Conservation (phyloP, 1,139 yeast genomes). For the Hansenula sp. region DNA sequence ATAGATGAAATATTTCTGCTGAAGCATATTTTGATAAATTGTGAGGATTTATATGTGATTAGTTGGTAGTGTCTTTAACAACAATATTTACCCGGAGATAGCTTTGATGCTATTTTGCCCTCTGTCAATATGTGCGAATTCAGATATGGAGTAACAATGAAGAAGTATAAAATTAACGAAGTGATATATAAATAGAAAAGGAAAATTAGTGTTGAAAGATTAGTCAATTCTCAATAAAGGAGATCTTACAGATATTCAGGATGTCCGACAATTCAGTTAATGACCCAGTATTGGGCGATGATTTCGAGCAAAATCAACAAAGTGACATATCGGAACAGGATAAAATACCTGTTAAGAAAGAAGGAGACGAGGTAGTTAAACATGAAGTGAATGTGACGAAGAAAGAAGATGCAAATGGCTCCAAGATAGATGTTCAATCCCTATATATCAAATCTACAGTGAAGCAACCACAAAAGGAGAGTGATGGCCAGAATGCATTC, state of each 20-base stretch:
- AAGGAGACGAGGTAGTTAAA: slow-evolving; percentile 16
- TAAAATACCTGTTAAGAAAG: background rate
- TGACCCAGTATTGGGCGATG: background rate
- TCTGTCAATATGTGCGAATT: no score
- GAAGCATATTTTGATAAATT: no score
- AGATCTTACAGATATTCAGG: background rate
- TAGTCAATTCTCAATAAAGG: background rate
- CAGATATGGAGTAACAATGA: no score
- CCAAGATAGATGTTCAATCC: slow-evolving; percentile 8
- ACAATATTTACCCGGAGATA: no score
- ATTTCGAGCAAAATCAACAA: background rate
- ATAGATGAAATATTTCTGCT: no score
- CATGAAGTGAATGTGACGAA: slow-evolving; percentile 3
- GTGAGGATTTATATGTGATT: no score
- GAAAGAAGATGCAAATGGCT: background rate
- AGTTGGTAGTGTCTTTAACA: no score
- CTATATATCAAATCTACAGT: slow-evolving; percentile 17
- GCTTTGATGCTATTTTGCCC: no score
- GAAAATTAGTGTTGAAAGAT: no score
- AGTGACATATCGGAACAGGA: background rate
- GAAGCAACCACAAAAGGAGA: slow-evolving; percentile 65
- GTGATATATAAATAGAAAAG: no score
- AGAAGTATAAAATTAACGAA: no score
- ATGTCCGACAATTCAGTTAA: background rate
- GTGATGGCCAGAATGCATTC: slow-evolving; percentile 75